phyloP scores from a whole-genome alignment of 805 yeast genomes.

The Ogataea trehalophila region DNA sequence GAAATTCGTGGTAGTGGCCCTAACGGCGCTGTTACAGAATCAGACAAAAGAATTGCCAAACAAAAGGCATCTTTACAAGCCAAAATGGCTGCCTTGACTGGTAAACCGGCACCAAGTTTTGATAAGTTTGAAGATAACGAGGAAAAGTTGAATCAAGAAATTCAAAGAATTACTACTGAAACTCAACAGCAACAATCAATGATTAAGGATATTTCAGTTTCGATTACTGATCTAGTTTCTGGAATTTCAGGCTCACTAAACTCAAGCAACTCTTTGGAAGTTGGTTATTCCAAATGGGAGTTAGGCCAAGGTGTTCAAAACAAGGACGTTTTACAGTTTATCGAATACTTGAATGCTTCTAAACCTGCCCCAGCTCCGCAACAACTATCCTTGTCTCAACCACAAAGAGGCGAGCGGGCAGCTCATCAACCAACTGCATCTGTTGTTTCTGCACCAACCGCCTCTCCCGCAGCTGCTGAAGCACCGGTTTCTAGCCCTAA shows the following conservation, averaged over 20 bases:
- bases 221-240: constrained; percentile 55
- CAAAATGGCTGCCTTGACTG: constrained; percentile 91
- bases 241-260: constrained; percentile 33
- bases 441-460: constrained; percentile 15
- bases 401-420: neutral
- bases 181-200: constrained; percentile 52
- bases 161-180: constrained; percentile 47
- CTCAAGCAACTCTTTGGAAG: constrained; percentile 30
- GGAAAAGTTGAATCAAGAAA: constrained; percentile 45
- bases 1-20: constrained; percentile 76
- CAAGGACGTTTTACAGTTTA: constrained; percentile 55
- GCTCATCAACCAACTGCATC: neutral
- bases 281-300: constrained; percentile 71
- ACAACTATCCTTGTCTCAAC: too few relatives aligned
- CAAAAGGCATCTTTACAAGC: constrained; percentile 75
- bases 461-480: constrained; percentile 11
- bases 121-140: constrained; percentile 52
- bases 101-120: constrained; percentile 48
- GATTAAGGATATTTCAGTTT: constrained; percentile 65
- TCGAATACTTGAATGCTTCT: constrained; percentile 44
- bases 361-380: constrained; percentile 7
- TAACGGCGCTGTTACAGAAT: constrained; percentile 78
- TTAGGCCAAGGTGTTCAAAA: constrained; percentile 72
- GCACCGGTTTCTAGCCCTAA: neutral
- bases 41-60: constrained; percentile 74